A percentile compares a stretch with the other conserved stretches of the same genome.
Conservation (phyloP, 345 rosid species). For the Murraya paniculata region DNA sequence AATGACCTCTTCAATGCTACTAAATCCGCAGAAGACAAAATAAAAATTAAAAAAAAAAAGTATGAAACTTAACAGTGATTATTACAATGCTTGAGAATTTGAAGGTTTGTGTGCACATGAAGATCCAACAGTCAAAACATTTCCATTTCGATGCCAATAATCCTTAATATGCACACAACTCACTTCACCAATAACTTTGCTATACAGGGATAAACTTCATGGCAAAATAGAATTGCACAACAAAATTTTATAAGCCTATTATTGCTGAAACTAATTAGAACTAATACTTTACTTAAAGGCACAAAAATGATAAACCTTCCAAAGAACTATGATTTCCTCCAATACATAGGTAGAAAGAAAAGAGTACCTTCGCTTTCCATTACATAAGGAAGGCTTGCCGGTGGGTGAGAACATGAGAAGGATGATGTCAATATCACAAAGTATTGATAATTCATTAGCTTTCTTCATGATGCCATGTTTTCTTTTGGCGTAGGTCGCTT, state of each 20-base stretch:
- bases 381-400: slow-evolving; percentile 61
- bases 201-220: not conserved
- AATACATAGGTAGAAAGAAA: not conserved
- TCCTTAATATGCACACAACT: not conserved
- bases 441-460: slow-evolving; percentile 69
- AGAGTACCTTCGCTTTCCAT: slow-evolving; percentile 53
- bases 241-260: not conserved
- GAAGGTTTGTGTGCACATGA: not conserved
- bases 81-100: not conserved
- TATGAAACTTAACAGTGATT: slow-evolving; percentile 5
- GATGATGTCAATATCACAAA: slow-evolving; percentile 63
- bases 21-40: slow-evolving; percentile 8
- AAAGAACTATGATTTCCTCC: not conserved
- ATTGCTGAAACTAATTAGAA: not conserved
- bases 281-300: not conserved
- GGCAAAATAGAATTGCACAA: not conserved
- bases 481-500: slow-evolving; percentile 70
- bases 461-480: slow-evolving; percentile 74
- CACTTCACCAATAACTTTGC: not conserved
- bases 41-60: not conserved
- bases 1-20: slow-evolving; percentile 74
- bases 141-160: not conserved
- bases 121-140: not conserved
- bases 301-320: not conserved
- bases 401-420: slow-evolving; percentile 83